Evolutionary conservation across 768 basidiomycete genomes (phyloP).

Genomic region (Melanogaster broomeanus): DNA sequence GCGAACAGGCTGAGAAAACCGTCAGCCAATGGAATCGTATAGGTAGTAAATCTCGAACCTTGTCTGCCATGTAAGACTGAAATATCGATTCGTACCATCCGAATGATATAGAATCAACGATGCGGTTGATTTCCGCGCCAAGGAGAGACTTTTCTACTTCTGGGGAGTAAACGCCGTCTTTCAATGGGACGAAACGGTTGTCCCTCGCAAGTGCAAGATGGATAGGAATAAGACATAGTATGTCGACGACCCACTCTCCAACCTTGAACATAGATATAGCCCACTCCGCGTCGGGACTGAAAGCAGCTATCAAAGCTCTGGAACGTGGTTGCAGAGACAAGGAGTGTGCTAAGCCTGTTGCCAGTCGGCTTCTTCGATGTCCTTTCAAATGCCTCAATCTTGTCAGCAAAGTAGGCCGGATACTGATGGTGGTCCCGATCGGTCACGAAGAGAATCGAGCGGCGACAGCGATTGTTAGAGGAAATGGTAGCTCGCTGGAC

Average conservation of each 20-base stretch:
- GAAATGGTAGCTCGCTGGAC: slow-evolving; percentile 46
- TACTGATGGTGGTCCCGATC: slow-evolving; percentile 37
- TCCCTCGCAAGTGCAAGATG: slow-evolving; percentile 62
- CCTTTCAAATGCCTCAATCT: slow-evolving; percentile 49
- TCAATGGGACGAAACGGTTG: slow-evolving; percentile 61
- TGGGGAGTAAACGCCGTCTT: slow-evolving; percentile 52
- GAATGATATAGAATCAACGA: slow-evolving; percentile 57
- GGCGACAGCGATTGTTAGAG: slow-evolving; percentile 29
- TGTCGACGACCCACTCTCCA: slow-evolving; percentile 64
- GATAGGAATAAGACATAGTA: slow-evolving; percentile 64
- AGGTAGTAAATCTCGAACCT: slow-evolving; percentile 32
- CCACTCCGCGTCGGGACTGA: slow-evolving; percentile 18
- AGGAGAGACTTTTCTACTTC: slow-evolving; percentile 54
- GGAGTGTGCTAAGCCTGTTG: slow-evolving; percentile 39
- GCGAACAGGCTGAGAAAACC: slow-evolving; percentile 48
- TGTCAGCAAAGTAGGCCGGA: slow-evolving; percentile 42
- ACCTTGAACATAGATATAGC: slow-evolving; percentile 39
- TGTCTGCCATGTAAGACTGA: slow-evolving; percentile 60
- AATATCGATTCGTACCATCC: slow-evolving; percentile 70
- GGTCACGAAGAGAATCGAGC: slow-evolving; percentile 46
- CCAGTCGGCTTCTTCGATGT: slow-evolving; percentile 54
- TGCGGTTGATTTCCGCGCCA: slow-evolving; percentile 57
- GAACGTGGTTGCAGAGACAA: slow-evolving; percentile 32
- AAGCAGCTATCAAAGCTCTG: slow-evolving; percentile 18
- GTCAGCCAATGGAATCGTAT: not conserved